Conservation (phyloP, 352 stramenopile genomes). For the Peronospora destructor region DNA sequence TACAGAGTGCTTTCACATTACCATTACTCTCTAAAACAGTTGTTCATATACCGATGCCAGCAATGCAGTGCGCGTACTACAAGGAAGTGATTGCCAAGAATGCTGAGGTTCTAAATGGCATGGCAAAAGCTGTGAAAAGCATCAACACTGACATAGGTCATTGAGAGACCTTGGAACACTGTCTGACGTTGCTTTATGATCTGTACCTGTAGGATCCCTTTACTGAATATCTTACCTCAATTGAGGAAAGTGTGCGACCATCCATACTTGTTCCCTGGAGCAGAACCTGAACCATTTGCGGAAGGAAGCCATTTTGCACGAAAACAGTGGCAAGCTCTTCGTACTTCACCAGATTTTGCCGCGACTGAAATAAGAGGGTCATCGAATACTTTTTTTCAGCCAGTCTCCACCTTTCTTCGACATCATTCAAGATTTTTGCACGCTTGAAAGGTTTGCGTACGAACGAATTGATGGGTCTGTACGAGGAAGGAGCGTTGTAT, state of each 20-base stretch:
- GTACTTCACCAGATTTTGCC: too few relatives aligned
- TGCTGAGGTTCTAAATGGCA: constrained; percentile 42
- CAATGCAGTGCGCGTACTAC: constrained; percentile 79
- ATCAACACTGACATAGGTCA: not conserved
- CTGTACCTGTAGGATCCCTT: not conserved
- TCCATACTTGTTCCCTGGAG: too few relatives aligned
- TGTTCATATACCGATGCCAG: constrained; percentile 23
- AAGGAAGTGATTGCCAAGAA: constrained; percentile 72
- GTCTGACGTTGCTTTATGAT: constrained; percentile 7
- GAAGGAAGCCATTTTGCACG: too few relatives aligned
- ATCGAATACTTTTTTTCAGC: too few relatives aligned
- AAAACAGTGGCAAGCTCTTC: too few relatives aligned
- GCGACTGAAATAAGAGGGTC: too few relatives aligned
- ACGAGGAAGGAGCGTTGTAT: constrained; percentile 68
- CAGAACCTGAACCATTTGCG: too few relatives aligned
- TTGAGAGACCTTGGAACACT: not conserved
- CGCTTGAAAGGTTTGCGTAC: constrained; percentile 66
- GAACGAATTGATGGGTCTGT: constrained; percentile 74
- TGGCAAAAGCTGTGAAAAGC: constrained; percentile 16
- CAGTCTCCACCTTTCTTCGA: too few relatives aligned
- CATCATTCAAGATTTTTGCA: constrained; percentile 5
- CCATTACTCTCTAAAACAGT: too few relatives aligned
- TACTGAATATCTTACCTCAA: too few relatives aligned
- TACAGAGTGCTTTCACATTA: too few relatives aligned
- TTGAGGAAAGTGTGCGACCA: too few relatives aligned